These are phyloP conservation scores for Blastobotrys ciferrii DNA, from an alignment of 1,139 yeast species.

Conservation along the genomic window DNA sequence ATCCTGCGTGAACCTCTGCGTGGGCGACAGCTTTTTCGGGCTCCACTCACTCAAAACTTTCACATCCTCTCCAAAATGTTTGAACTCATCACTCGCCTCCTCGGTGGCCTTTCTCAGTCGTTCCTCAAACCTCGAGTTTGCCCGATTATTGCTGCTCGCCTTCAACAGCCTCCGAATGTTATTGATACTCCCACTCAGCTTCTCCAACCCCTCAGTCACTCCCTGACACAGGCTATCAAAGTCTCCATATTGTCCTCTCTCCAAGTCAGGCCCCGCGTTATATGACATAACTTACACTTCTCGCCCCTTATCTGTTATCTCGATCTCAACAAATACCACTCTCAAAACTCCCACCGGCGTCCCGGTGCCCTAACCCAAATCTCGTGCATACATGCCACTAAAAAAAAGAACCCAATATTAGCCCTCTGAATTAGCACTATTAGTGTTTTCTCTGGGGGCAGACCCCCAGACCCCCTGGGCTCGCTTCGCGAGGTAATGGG, in stretches of 20 bases:
- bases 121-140: conserved; percentile 18
- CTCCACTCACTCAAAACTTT: conserved; percentile 27
- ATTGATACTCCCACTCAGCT: conserved; percentile 25
- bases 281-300: conserved; percentile 15
- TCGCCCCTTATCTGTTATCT: neutral
- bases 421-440: no score
- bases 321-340: neutral
- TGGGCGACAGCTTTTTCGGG: conserved; percentile 20
- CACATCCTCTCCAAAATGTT: conserved; percentile 23
- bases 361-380: no score
- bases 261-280: conserved; percentile 16
- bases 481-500: no score
- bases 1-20: conserved; percentile 39
- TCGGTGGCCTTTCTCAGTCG: conserved; percentile 23
- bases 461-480: no score
- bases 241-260: conserved; percentile 14
- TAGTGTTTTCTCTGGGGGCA: no score
- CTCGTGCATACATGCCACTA: no score
- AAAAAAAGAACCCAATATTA: no score
- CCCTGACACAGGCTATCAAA: conserved; percentile 24
- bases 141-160: conserved; percentile 12
- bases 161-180: conserved; percentile 20
- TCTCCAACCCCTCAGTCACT: conserved; percentile 26
- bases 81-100: conserved; percentile 25
- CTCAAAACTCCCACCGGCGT: no score